Evolutionary conservation across 2,329 filamentous ascomycete genomes (phyloP).

Genomic region (Tolypocladium album): DNA sequence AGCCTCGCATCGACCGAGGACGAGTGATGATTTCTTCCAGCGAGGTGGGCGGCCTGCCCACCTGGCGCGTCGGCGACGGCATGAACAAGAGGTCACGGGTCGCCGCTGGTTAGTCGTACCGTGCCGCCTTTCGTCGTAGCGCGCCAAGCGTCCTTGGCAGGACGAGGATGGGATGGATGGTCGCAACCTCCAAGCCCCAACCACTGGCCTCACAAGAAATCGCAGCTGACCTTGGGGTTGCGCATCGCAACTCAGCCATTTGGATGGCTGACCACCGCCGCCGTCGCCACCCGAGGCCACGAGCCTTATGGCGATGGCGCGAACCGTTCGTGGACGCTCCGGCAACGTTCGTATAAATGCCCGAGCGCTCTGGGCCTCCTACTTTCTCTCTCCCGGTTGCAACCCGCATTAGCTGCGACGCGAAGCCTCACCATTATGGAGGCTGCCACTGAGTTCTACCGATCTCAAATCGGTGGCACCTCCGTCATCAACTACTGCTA

Average conservation of each 20-base stretch:
- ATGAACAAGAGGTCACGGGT: neutral
- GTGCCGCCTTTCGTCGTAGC: neutral
- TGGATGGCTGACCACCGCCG: neutral
- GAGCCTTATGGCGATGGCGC: neutral
- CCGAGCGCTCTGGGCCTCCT: neutral
- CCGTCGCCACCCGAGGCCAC: neutral
- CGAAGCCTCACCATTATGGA: slow-evolving; percentile 12
- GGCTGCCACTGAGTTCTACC: slow-evolving; percentile 38
- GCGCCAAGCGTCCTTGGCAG: neutral
- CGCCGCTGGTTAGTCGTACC: neutral
- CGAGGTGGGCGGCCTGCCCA: neutral
- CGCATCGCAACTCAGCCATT: neutral
- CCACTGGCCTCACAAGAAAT: neutral
- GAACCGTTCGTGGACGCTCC: neutral
- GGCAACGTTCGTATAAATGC: neutral
- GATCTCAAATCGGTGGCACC: slow-evolving; percentile 45
- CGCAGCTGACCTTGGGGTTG: neutral
- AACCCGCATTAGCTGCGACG: neutral
- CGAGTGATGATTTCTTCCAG: neutral
- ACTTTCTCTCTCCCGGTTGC: too few species aligned
- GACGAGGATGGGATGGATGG: neutral
- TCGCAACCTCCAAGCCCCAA: neutral
- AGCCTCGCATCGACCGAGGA: neutral
- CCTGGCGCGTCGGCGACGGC: neutral
- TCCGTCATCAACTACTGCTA: slow-evolving; percentile 51